Conservation (phyloP, 202 grass and related monocot species). For the Musa balbisiana region DNA sequence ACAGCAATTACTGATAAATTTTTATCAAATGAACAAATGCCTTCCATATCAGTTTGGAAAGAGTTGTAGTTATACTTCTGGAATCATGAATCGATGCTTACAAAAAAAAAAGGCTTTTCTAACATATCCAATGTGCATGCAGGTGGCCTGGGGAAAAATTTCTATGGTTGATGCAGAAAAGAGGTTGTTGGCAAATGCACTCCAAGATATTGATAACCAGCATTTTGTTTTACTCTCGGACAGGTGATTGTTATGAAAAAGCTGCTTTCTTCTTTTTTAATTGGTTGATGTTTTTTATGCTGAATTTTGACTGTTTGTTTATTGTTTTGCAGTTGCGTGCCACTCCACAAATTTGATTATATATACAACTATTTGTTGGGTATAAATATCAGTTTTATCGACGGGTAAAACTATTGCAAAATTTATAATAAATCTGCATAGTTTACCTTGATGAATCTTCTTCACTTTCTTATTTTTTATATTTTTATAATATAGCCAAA, state of each 20-base stretch:
- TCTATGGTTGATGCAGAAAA: slow-evolving; percentile 99
- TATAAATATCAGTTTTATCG: slow-evolving; percentile 76
- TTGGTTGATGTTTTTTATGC: slow-evolving; percentile 26
- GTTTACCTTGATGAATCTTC: slow-evolving; percentile 13
- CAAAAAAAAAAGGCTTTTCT: neutral
- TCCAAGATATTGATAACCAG: slow-evolving; percentile 84
- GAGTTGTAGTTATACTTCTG: neutral
- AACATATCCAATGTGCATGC: slow-evolving; percentile 22
- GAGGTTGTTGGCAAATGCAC: slow-evolving; percentile 91
- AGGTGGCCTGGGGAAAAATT: slow-evolving; percentile 97
- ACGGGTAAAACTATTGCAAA: slow-evolving; percentile 50
- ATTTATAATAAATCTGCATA: neutral
- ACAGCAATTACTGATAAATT: too few species aligned
- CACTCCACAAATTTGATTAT: slow-evolving; percentile 95
- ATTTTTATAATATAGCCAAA: neutral
- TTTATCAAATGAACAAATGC: neutral
- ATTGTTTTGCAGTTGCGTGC: slow-evolving; percentile 71
- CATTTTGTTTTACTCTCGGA: slow-evolving; percentile 98
- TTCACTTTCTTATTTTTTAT: slow-evolving; percentile 10
- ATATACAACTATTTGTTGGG: slow-evolving; percentile 91
- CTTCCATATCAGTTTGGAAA: slow-evolving; percentile 13
- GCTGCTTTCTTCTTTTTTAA: slow-evolving; percentile 22
- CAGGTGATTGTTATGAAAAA: slow-evolving; percentile 36
- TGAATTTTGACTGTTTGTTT: slow-evolving; percentile 32
- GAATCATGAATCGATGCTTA: neutral